Evolutionary conservation across 1,284 basidiomycete genomes (phyloP).

Genomic region (Cystobasidium slooffiae): DNA sequence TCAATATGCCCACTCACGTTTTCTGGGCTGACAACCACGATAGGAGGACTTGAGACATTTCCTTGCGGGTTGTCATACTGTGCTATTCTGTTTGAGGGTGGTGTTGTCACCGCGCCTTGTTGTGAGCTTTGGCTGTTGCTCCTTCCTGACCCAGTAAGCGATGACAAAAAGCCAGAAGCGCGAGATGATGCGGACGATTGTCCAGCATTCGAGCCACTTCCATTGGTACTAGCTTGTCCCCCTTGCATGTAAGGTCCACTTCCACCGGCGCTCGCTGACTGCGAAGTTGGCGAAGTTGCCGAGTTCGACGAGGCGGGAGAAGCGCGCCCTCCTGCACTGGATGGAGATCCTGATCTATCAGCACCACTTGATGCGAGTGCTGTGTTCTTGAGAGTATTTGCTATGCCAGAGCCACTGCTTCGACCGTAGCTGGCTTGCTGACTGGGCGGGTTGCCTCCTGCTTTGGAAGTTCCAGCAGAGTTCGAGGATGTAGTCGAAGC

Average conservation of each 20-base stretch:
- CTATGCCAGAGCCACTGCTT: slow-evolving; percentile 17
- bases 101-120: slow-evolving; percentile 20
- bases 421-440: slow-evolving; percentile 19
- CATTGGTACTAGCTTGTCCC: slow-evolving; percentile 7
- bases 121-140: slow-evolving; percentile 37
- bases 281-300: slow-evolving; percentile 5
- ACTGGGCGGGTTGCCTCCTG: not conserved
- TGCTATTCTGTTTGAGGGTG: slow-evolving; percentile 29
- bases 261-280: not conserved
- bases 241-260: slow-evolving; percentile 8
- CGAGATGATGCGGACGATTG: slow-evolving; percentile 23
- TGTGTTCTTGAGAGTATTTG: slow-evolving; percentile 33
- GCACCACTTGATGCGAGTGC: slow-evolving; percentile 41
- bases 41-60: slow-evolving; percentile 31
- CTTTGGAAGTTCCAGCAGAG: not conserved
- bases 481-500: not conserved
- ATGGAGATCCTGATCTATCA: slow-evolving; percentile 82
- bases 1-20: slow-evolving; percentile 50
- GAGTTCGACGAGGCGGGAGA: slow-evolving; percentile 13
- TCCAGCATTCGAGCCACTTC: slow-evolving; percentile 18
- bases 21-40: slow-evolving; percentile 61
- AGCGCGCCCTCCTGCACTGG: slow-evolving; percentile 14
- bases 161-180: slow-evolving; percentile 38
- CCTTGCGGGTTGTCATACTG: slow-evolving; percentile 28
- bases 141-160: slow-evolving; percentile 22